Conservation (phyloP, 106 monocot genomes). For the Acorus gramineus region DNA sequence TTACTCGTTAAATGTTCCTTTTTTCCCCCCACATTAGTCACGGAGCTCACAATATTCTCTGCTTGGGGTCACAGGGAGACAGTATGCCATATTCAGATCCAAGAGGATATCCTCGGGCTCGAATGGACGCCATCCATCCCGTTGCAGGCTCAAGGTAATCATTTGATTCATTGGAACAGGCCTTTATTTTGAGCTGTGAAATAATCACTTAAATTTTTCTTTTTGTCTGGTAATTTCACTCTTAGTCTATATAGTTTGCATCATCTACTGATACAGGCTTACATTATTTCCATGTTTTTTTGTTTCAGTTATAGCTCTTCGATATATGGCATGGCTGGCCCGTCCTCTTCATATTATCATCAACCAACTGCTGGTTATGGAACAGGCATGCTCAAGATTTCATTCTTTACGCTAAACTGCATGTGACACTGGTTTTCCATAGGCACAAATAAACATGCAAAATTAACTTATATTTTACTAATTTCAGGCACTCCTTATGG, state of each 20-base stretch:
- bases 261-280: too few species aligned
- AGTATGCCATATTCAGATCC: conserved; percentile 8
- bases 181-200: too few species aligned
- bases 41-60: not conserved
- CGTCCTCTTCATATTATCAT: conserved; percentile 6
- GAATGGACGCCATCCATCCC: conserved; percentile 12
- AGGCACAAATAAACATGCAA: too few species aligned
- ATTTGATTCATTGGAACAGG: not conserved
- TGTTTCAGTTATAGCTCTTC: not conserved
- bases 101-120: conserved; percentile 18
- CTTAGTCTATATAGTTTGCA: too few species aligned
- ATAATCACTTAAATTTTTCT: too few species aligned
- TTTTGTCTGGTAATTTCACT: too few species aligned
- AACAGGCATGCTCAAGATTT: conserved; percentile 4
- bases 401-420: too few species aligned
- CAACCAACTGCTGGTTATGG: conserved; percentile 1
- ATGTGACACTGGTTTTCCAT: too few species aligned
- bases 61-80: conserved; percentile 8
- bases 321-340: not conserved
- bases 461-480: too few species aligned
- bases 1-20: not conserved
- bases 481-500: not conserved
- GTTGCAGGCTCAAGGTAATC: conserved; percentile 7
- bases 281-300: not conserved
- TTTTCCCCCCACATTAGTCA: not conserved